Conservation (phyloP, 2,329 filamentous ascomycete genomes). For the Paecilomyces sp. region DNA sequence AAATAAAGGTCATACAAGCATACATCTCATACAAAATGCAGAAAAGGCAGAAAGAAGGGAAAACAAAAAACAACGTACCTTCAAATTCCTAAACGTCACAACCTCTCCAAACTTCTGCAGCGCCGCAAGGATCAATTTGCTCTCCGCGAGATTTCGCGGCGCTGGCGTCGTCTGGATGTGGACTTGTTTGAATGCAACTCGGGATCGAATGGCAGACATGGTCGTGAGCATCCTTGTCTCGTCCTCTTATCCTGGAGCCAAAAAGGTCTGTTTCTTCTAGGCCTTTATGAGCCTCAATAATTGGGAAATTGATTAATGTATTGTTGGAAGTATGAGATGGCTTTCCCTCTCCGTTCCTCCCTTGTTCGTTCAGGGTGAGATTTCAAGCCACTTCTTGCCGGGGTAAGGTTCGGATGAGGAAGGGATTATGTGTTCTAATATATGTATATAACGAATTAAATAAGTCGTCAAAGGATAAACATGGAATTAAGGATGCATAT, state of each 20-base stretch:
- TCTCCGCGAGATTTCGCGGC: slow-evolving; percentile 24
- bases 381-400: too few species aligned
- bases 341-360: too few species aligned
- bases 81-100: slow-evolving; percentile 28
- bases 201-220: slow-evolving; percentile 10
- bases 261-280: too few species aligned
- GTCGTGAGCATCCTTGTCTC: background rate
- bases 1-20: background rate
- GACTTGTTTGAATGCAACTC: slow-evolving; percentile 17
- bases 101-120: slow-evolving; percentile 37
- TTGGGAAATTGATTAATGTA: too few species aligned
- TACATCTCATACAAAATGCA: too few species aligned
- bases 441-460: background rate
- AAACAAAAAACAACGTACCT: slow-evolving; percentile 13
- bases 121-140: slow-evolving; percentile 25
- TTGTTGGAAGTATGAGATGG: too few species aligned
- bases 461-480: too few species aligned
- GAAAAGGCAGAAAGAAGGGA: too few species aligned
- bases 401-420: too few species aligned
- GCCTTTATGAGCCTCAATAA: too few species aligned
- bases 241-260: background rate
- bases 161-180: slow-evolving; percentile 22
- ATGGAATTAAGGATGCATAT: background rate
- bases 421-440: background rate
- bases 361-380: too few species aligned